phyloP scores from a whole-genome alignment of 139 green algal species.

The Asterochloris erici region DNA sequence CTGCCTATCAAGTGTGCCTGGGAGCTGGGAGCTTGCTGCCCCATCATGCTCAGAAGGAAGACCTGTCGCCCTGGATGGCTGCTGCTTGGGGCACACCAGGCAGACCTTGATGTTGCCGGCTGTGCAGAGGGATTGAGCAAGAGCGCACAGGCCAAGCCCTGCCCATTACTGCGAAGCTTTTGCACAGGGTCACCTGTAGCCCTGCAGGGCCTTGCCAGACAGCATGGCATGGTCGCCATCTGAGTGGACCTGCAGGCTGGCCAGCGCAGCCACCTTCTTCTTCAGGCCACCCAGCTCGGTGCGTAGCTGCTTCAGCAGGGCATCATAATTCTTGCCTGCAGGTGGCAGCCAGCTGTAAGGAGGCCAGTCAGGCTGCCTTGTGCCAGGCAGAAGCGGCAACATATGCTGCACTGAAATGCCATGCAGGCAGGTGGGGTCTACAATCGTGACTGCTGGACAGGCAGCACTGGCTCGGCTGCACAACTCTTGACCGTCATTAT shows the following conservation, averaged over 20 bases:
- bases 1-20: neutral
- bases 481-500: too few species aligned
- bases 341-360: neutral
- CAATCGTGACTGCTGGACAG: too few species aligned
- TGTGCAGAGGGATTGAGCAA: neutral
- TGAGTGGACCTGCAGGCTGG: neutral
- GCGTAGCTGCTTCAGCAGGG: constrained; percentile 1
- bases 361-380: too few species aligned
- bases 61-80: neutral
- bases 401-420: too few species aligned
- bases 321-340: constrained; percentile 5
- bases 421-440: too few species aligned
- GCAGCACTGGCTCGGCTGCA: too few species aligned
- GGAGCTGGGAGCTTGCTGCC: neutral
- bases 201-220: constrained; percentile 5
- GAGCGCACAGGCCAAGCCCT: neutral
- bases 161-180: neutral
- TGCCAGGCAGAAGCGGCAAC: too few species aligned
- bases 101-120: neutral
- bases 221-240: constrained; percentile 17
- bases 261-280: constrained; percentile 12
- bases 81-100: neutral
- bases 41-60: neutral
- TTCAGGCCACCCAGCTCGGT: constrained; percentile 3
- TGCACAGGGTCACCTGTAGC: constrained; percentile 8